Percentiles rank a stretch among this genome's conserved stretches.
Conservation (phyloP, 2,329 filamentous ascomycete species). For the Trichophyton rubrum region DNA sequence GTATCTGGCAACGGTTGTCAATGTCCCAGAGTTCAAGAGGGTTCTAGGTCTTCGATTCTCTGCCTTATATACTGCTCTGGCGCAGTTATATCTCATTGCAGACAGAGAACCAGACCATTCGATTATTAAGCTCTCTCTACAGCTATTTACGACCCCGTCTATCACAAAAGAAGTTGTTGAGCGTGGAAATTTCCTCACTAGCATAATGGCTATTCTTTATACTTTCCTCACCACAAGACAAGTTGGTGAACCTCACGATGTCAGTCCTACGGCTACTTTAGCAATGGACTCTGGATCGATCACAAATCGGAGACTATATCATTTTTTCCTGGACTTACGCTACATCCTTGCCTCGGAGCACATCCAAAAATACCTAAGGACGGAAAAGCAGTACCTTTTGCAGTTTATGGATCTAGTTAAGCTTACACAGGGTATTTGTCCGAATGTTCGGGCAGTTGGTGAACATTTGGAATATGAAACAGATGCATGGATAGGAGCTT, state of each 20-base stretch:
- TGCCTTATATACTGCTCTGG: slow-evolving; percentile 82
- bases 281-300: slow-evolving; percentile 91
- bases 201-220: slow-evolving; percentile 89
- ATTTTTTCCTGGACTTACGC: slow-evolving; percentile 91
- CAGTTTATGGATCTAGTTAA: slow-evolving; percentile 95
- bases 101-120: slow-evolving; percentile 95
- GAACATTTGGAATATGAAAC: slow-evolving; percentile 98
- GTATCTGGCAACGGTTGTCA: slow-evolving; percentile 92
- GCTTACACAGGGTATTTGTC: slow-evolving; percentile 91
- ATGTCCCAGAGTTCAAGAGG: slow-evolving; percentile 90
- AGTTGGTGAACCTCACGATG: slow-evolving; percentile 84
- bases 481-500: slow-evolving; percentile 94
- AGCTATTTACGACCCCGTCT: slow-evolving; percentile 92
- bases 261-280: slow-evolving; percentile 72
- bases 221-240: slow-evolving; percentile 94
- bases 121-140: slow-evolving; percentile 92
- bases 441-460: slow-evolving; percentile 78
- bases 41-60: slow-evolving; percentile 88
- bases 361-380: slow-evolving; percentile 72
- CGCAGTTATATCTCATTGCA: slow-evolving; percentile 88
- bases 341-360: slow-evolving; percentile 81
- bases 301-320: slow-evolving; percentile 89
- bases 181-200: slow-evolving; percentile 88
- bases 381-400: slow-evolving; percentile 73
- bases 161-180: slow-evolving; percentile 95